A percentile compares a stretch with the other conserved stretches of the same genome.
Conservation (phyloP, 148 eudicot genomes). For the Drosera capensis region DNA sequence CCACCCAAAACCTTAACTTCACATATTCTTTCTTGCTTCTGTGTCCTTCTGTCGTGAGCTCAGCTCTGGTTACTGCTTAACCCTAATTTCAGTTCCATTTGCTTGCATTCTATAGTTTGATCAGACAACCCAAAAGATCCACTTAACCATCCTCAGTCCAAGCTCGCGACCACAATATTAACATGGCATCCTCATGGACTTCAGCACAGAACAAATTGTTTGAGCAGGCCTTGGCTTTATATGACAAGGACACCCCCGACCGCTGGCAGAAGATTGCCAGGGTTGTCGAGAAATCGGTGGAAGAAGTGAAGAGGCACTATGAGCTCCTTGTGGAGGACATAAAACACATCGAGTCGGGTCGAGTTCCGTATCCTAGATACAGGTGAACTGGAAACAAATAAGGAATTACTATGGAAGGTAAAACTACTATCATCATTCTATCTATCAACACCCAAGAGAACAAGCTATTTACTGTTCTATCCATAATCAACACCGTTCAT, state of each 20-base stretch:
- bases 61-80: too few relatives aligned
- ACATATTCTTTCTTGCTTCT: too few relatives aligned
- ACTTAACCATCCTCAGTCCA: too few relatives aligned
- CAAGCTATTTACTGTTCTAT: too few relatives aligned
- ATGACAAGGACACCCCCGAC: constrained; percentile 40
- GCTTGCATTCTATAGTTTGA: too few relatives aligned
- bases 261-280: constrained; percentile 50
- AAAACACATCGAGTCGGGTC: constrained; percentile 33
- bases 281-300: constrained; percentile 41
- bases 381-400: constrained; percentile 10
- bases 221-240: constrained; percentile 42
- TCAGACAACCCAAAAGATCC: too few relatives aligned
- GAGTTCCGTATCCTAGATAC: constrained; percentile 34
- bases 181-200: constrained; percentile 52
- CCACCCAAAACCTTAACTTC: too few relatives aligned
- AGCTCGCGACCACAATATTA: too few relatives aligned
- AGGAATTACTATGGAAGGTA: constrained; percentile 9
- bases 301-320: constrained; percentile 52
- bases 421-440: background rate
- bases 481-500: too few relatives aligned
- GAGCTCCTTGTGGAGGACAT: constrained; percentile 37
- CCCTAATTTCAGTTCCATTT: too few relatives aligned
- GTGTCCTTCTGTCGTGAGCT: too few relatives aligned
- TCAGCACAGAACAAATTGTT: constrained; percentile 38
- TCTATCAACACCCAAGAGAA: background rate